Percentiles rank a stretch among this genome's conserved stretches.
Conservation (phyloP, 129 eudicot species). For the Chrysanthemum makinoi region DNA sequence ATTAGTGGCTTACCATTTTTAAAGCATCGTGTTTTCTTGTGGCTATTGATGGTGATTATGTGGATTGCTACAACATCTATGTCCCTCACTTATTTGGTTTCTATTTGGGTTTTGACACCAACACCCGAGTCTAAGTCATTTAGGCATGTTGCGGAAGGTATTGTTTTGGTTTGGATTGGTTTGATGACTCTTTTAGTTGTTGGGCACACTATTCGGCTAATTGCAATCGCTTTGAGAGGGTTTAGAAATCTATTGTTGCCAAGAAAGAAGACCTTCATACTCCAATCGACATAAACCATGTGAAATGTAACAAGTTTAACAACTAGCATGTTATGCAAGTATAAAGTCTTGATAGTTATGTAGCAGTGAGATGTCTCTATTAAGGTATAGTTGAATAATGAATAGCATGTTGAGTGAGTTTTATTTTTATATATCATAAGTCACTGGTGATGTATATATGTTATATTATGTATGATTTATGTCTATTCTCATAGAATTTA, state of each 20-base stretch:
- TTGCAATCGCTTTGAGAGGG: constrained; percentile 2
- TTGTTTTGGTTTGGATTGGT: constrained; percentile 9
- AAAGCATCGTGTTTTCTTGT: constrained; percentile 1
- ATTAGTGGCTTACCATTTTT: constrained; percentile 12
- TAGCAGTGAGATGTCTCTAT: neutral
- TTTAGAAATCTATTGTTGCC: constrained; percentile 4
- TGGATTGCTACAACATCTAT: constrained; percentile 14
- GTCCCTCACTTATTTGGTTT: constrained; percentile 7
- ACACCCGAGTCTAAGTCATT: neutral
- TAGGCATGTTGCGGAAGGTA: neutral
- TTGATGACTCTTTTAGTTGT: constrained; percentile 7
- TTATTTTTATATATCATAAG: too few species aligned
- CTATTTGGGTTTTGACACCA: constrained; percentile 3
- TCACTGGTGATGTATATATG: too few species aligned
- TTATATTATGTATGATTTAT: too few species aligned
- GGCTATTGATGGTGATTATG: constrained; percentile 12
- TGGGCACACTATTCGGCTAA: constrained; percentile 25
- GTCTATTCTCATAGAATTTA: too few species aligned
- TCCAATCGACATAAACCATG: constrained; percentile 9
- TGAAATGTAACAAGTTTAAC: neutral
- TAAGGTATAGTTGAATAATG: neutral
- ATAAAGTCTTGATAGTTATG: neutral
- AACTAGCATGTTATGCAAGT: neutral
- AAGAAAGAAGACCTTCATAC: neutral
- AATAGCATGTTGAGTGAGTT: neutral